Conservation (phyloP, 179 eudicot species). For the Nepenthes alata region DNA sequence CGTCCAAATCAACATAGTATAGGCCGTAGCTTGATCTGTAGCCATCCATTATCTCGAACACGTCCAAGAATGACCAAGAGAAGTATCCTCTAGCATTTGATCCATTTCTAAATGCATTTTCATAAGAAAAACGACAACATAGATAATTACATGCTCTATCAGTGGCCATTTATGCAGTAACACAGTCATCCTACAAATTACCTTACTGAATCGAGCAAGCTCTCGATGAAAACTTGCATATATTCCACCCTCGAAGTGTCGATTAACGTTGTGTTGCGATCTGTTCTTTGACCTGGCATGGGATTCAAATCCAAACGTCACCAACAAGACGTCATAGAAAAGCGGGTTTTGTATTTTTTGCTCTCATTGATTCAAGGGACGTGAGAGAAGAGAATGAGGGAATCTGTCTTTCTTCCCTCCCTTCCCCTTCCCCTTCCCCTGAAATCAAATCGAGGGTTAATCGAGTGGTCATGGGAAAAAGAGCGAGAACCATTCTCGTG, state of each 20-base stretch:
- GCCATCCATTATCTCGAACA: conserved; percentile 40
- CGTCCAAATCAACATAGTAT: conserved; percentile 46
- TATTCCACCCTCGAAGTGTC: conserved; percentile 36
- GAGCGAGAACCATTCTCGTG: conserved; percentile 18
- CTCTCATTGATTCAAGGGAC: neutral
- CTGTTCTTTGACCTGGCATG: conserved; percentile 28
- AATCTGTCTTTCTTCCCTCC: neutral
- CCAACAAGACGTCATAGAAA: too few relatives aligned
- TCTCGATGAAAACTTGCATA: conserved; percentile 25
- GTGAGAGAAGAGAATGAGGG: neutral
- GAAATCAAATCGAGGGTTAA: too few relatives aligned
- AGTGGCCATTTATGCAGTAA: too few relatives aligned
- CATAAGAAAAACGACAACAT: neutral
- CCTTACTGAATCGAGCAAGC: conserved; percentile 47
- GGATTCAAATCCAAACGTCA: neutral
- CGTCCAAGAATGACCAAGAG: conserved; percentile 53
- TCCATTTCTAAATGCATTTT: conserved; percentile 32
- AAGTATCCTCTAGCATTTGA: conserved; percentile 57
- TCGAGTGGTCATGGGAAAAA: neutral
- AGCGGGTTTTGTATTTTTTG: too few relatives aligned
- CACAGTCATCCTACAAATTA: conserved; percentile 2
- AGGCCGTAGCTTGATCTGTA: conserved; percentile 29
- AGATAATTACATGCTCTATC: too few relatives aligned
- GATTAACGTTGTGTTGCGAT: conserved; percentile 14
- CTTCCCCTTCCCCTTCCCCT: too few relatives aligned